Evolutionary conservation across 164 flowering plant genomes (phyloP).

Genomic region (Amborella trichopoda): DNA sequence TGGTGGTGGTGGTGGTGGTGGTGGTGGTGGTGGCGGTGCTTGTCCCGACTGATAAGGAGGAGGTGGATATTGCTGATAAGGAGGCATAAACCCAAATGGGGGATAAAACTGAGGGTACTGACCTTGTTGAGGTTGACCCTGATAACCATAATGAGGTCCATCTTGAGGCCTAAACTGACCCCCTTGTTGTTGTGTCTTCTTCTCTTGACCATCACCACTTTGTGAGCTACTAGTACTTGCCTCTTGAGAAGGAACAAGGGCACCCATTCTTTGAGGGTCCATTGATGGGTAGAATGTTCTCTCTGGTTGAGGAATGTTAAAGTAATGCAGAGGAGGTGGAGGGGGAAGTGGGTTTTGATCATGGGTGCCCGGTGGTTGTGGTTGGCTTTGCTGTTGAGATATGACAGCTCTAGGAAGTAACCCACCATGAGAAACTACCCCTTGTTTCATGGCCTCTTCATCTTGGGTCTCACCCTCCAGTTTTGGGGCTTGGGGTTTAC

Average conservation of each 20-base stretch:
- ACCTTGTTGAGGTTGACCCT: constrained; percentile 40
- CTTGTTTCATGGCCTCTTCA: constrained; percentile 41
- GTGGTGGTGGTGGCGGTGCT: constrained; percentile 5
- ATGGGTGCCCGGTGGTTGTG: constrained; percentile 44
- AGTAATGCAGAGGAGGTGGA: constrained; percentile 50
- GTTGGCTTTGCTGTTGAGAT: constrained; percentile 74
- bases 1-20: constrained; percentile 13
- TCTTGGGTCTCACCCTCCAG: constrained; percentile 41
- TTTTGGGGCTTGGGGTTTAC: constrained; percentile 73
- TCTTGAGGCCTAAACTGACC: not conserved
- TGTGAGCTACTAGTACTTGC: constrained; percentile 29
- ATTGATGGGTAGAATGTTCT: constrained; percentile 76
- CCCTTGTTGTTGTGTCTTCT: constrained; percentile 22
- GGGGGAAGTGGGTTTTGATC: too few species aligned
- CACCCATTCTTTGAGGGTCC: constrained; percentile 98
- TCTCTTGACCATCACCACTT: constrained; percentile 38
- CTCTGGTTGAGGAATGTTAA: constrained; percentile 75
- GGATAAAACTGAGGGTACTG: constrained; percentile 33
- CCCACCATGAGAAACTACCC: constrained; percentile 61
- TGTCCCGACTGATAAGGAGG: constrained; percentile 17
- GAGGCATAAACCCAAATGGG: constrained; percentile 34
- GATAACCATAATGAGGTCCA: constrained; percentile 31
- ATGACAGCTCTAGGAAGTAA: constrained; percentile 78
- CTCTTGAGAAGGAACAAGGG: constrained; percentile 57
- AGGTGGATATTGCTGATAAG: constrained; percentile 23